Percentiles rank a stretch among this genome's conserved stretches.
phyloP scores from a whole-genome alignment of 2,329 filamentous ascomycete genomes.

The Tympanopsis confertula region DNA sequence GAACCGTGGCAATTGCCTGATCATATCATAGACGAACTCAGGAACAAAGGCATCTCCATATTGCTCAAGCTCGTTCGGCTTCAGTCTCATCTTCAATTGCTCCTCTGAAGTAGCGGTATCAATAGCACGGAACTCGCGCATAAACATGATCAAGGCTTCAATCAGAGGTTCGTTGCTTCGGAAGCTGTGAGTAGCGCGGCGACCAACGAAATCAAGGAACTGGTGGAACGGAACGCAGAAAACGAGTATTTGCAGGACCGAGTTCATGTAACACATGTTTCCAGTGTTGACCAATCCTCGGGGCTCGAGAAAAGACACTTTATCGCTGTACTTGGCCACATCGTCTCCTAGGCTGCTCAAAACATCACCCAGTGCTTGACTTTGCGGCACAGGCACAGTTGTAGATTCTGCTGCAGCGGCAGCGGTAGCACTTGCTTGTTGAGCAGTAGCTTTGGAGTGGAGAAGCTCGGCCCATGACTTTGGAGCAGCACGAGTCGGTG shows the following conservation, averaged over 20 bases:
- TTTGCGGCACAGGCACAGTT: neutral
- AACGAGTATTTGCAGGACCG: conserved; percentile 77
- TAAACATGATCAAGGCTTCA: conserved; percentile 95
- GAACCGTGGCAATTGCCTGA: conserved; percentile 76
- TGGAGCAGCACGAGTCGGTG: neutral
- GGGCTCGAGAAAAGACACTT: conserved; percentile 77
- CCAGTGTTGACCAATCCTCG: conserved; percentile 91
- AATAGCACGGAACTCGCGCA: conserved; percentile 81
- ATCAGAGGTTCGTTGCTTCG: conserved; percentile 89
- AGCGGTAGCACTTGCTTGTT: neutral
- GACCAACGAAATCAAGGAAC: conserved; percentile 78
- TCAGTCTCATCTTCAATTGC: conserved; percentile 61
- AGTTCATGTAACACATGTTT: conserved; percentile 68
- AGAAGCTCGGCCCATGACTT: neutral
- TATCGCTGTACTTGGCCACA: conserved; percentile 39
- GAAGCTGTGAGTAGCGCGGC: conserved; percentile 77
- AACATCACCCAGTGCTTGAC: conserved; percentile 58
- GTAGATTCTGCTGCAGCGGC: neutral
- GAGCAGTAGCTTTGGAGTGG: neutral
- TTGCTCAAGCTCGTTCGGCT: conserved; percentile 73
- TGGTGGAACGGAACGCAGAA: conserved; percentile 92
- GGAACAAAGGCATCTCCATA: conserved; percentile 87
- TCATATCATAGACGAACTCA: conserved; percentile 90
- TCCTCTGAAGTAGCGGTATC: conserved; percentile 67
- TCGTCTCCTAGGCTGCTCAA: conserved; percentile 63